Percentiles rank a stretch among this genome's conserved stretches.
These are phyloP conservation scores for Rhypophila decipiens DNA, from an alignment of 495 filamentous ascomycete genomes.

Conservation along the genomic window DNA sequence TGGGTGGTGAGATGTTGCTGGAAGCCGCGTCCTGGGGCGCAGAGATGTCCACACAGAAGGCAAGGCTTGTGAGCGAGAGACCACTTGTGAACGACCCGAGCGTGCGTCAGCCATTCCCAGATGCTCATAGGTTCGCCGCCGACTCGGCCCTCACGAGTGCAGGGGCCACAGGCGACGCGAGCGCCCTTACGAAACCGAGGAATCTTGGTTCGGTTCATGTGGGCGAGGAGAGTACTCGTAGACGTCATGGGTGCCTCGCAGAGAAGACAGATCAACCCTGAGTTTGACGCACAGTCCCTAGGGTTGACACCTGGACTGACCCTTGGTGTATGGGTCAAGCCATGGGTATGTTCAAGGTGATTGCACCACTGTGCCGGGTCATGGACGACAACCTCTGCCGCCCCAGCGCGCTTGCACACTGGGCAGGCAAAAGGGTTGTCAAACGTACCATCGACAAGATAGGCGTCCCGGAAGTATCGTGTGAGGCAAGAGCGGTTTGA, in stretches of 20 bases:
- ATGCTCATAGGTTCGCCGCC: slow-evolving; percentile 5
- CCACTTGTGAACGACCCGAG: slow-evolving; percentile 6
- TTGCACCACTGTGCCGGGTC: slow-evolving; percentile 5
- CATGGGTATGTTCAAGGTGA: slow-evolving; percentile 9
- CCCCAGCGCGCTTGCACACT: slow-evolving; percentile 1
- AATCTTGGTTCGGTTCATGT: slow-evolving; percentile 11
- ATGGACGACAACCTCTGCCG: slow-evolving; percentile 7
- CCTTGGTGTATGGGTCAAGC: slow-evolving; percentile 8
- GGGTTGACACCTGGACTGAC: slow-evolving; percentile 3
- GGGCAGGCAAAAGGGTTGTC: slow-evolving; percentile 6
- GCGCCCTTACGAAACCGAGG: slow-evolving; percentile 7
- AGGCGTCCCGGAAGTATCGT: slow-evolving; percentile 4
- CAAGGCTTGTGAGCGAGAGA: slow-evolving; percentile 3
- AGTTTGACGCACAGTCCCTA: slow-evolving; percentile 7
- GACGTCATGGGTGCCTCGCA: slow-evolving; percentile 7
- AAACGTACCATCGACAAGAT: slow-evolving; percentile 9
- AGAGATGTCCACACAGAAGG: slow-evolving; percentile 8
- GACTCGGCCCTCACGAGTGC: slow-evolving; percentile 9
- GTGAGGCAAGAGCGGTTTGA: slow-evolving; percentile 3
- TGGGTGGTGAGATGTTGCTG: slow-evolving; percentile 6
- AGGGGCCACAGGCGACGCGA: slow-evolving; percentile 3
- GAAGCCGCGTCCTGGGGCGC: background rate
- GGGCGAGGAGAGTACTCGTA: slow-evolving; percentile 5
- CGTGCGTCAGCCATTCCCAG: slow-evolving; percentile 8
- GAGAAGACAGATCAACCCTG: slow-evolving; percentile 5